A percentile compares a stretch with the other conserved stretches of the same genome.
Conservation (phyloP, 2,329 filamentous ascomycete species). For the Exserohilum turcica region DNA sequence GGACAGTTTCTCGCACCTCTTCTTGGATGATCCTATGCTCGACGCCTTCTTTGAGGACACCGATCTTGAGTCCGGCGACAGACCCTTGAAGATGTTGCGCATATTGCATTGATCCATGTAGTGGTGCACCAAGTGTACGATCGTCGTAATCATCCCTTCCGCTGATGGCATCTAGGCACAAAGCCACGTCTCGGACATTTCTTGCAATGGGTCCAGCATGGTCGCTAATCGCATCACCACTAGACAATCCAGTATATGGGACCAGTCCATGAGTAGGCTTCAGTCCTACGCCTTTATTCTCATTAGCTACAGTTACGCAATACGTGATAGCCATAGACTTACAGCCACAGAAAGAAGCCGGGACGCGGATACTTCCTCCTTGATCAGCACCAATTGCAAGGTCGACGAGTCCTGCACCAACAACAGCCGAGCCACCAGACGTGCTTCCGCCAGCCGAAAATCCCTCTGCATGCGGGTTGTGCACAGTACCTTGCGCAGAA, state of each 20-base stretch:
- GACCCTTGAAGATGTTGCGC: conserved; percentile 17
- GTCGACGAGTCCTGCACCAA: conserved; percentile 48
- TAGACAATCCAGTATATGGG: conserved; percentile 56
- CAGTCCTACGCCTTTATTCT: conserved; percentile 28
- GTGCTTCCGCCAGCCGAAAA: conserved; percentile 57
- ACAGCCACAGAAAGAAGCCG: conserved; percentile 45
- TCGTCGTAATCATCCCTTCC: conserved; percentile 42
- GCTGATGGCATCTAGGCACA: conserved; percentile 37
- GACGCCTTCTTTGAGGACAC: conserved; percentile 35
- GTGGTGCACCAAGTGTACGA: conserved; percentile 34
- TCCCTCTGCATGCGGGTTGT: conserved; percentile 52
- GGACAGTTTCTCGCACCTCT: conserved; percentile 49
- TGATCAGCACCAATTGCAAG: conserved; percentile 49
- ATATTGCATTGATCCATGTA: conserved; percentile 31
- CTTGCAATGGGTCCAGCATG: conserved; percentile 47
- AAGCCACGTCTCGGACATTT: conserved; percentile 30
- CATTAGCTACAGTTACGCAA: not conserved
- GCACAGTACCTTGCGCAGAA: conserved; percentile 47
- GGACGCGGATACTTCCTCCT: conserved; percentile 48
- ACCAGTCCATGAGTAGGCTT: conserved; percentile 58
- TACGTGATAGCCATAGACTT: conserved; percentile 1
- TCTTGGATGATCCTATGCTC: conserved; percentile 42
- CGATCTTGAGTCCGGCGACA: conserved; percentile 33
- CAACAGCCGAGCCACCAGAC: conserved; percentile 52
- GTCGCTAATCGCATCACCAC: conserved; percentile 49